phyloP scores from a whole-genome alignment of 257 asterid genomes.

The Solanum lycopersicoides region DNA sequence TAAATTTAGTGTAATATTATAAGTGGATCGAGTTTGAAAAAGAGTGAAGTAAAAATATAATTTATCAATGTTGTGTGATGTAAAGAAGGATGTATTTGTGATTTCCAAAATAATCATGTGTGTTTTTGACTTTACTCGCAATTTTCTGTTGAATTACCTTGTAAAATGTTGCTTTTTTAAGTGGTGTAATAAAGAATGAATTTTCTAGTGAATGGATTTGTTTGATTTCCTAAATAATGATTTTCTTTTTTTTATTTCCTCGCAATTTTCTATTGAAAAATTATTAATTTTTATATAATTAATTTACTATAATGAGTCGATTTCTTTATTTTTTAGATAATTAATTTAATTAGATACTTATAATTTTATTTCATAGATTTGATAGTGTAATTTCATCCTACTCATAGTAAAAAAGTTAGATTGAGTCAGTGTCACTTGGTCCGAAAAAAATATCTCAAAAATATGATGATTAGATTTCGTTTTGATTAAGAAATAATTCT shows the following conservation, averaged over 20 bases:
- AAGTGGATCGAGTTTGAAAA: background rate
- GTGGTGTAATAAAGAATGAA: background rate
- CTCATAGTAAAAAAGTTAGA: background rate
- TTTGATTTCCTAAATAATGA: background rate
- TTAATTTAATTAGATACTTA: too few species aligned
- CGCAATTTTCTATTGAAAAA: background rate
- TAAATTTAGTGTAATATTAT: background rate
- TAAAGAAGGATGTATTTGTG: background rate
- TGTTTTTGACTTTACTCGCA: background rate
- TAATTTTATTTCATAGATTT: too few species aligned
- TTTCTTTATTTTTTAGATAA: too few species aligned
- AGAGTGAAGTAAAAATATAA: accelerated
- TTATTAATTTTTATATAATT: too few species aligned
- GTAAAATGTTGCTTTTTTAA: background rate
- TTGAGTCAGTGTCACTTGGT: background rate
- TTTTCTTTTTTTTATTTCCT: background rate
- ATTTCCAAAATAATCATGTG: background rate
- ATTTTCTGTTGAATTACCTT: background rate
- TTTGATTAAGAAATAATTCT: too few species aligned
- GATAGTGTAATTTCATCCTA: background rate
- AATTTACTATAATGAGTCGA: too few species aligned
- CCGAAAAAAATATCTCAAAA: too few species aligned
- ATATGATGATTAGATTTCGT: background rate
- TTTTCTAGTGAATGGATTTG: background rate
- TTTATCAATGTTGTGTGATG: background rate